Evolutionary conservation across 176 grass and related monocot species (phyloP), one percentile per base, ranked within the genome.

Genomic region (Bromus sterilis): DNA sequence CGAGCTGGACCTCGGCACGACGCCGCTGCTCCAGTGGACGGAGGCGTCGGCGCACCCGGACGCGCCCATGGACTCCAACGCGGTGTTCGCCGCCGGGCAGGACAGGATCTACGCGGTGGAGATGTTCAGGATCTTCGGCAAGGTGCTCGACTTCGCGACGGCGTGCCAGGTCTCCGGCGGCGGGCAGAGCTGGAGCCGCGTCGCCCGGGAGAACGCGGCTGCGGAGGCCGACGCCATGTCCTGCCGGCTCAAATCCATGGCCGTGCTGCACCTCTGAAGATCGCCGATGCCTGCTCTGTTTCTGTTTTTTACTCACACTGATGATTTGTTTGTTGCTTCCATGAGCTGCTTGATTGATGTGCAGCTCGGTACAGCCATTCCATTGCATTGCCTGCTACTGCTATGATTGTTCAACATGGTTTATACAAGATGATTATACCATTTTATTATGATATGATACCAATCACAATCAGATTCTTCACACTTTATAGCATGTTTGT

Each of bases 41-140:
- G 92, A 94, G 84, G 90, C 88, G 36, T 86, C 92, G 1, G 64
- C 78, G 26, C 95, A 98, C 78, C 95, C 92, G 15, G 95, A 98
- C 83, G 95, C 95, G 7, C 95, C 95, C 2, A 98, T 98, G 95
- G 95, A 98, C n/a, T 83, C 86, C 70, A 89, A 87, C 44, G 90
- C 90, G 2, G 82, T 76, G 29, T 93, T 94, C 58, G 78, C 83
- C 37, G 84, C 75, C 24, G 81, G 88, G 15, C 15, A 55, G 12
- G 86, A 81, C 82, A 84, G 36, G 18, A 86, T 98, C 46, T 98
- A 93, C 56, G 79, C 89, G 6, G 70, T 98, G 18, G 95, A 98
- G 84, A 98, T 98, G 95, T 98, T 98, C 87, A 91, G 88, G 78
- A 86, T 98, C 39, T 98, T 98, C 68, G 92, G 95, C 71, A 91